Conservation (phyloP, 768 basidiomycete genomes). For the Hypholoma sublateritium region DNA sequence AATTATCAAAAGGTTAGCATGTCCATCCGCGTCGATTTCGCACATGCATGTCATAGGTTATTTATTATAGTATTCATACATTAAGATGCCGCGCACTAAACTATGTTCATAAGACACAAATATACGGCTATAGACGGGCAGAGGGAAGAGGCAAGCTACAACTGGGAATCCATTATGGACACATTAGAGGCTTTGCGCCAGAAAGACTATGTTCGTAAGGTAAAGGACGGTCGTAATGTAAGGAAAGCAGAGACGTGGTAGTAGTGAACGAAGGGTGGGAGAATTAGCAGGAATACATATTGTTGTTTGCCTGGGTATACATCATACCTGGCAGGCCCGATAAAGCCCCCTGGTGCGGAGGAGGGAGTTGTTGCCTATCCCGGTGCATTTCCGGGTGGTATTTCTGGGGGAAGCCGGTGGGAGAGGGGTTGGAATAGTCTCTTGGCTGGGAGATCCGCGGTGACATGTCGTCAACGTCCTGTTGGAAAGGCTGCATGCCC, state of each 20-base stretch:
- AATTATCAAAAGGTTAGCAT: too few species aligned
- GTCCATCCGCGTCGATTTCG: too few species aligned
- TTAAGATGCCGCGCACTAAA: background rate
- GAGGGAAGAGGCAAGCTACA: background rate
- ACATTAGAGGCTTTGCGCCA: background rate
- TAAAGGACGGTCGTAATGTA: background rate
- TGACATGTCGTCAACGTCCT: background rate
- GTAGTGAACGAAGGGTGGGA: background rate
- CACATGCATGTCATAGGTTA: background rate
- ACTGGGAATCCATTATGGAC: background rate
- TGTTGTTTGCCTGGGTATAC: slow-evolving; percentile 8
- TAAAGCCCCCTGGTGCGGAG: slow-evolving; percentile 1
- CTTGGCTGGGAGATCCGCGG: background rate
- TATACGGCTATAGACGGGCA: too few species aligned
- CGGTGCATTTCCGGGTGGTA: slow-evolving; percentile 19
- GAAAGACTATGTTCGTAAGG: background rate
- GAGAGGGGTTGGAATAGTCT: slow-evolving; percentile 16
- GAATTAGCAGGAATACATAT: slow-evolving; percentile 1
- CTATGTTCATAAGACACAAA: background rate
- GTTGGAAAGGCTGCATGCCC: slow-evolving; percentile 9
- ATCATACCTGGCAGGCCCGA: slow-evolving; percentile 10
- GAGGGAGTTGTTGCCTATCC: background rate
- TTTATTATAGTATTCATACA: slow-evolving; percentile 1
- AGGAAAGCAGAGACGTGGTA: background rate
- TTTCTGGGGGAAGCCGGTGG: slow-evolving; percentile 25